Base-by-base conservation (phyloP, 2,329 filamentous ascomycete genomes). In the Apiospora koreana region DNA sequence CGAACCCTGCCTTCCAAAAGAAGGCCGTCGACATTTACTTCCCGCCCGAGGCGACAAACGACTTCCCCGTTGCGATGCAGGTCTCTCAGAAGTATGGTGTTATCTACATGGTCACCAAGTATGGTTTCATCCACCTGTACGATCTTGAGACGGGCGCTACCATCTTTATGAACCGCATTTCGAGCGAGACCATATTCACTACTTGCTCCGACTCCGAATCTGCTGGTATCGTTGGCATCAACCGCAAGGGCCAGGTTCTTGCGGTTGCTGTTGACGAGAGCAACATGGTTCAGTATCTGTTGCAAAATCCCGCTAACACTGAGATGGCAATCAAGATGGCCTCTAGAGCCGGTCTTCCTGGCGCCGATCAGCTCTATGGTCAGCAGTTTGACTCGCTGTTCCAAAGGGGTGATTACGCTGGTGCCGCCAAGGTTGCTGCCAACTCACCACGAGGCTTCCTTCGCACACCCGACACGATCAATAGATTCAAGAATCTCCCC, bases 161-260 rank as follows among this genome's bases (percentile, higher is more conserved):
- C 81, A 96, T 99, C 80, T 99, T 98, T 89, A 97, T 99, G 94
- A 99, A 99, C 87, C 93, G 97, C 77, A 99, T 99, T 78, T 99
- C 96, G 43, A 97, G 94, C 86, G 96, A 99, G 80, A 99, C 96
- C 35, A 98, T 99, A 80, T 99, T 99, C 85, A 97, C 95, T 35
- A 98, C 95, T 25, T 92, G 94, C 65, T 85, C 91, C 45, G 96
- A 99, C 80, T 88, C 89, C 69, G 91, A 94, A 28, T 97, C 94
- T 23, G 90, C 92, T 64, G 97, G 97, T 76, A 92, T 99, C 73
- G 89, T 99, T 68, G 94, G 94, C 76, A 95, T 99, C 80, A 99
- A 99, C 85, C 92, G 97, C 78, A 97, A 97, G 86, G 97, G 96
- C 73, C 96, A 99, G 83, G 95, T 98, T 65, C 88, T 99, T 72